Conservation (phyloP, 148 eudicot genomes). For the Limonium bicolor region DNA sequence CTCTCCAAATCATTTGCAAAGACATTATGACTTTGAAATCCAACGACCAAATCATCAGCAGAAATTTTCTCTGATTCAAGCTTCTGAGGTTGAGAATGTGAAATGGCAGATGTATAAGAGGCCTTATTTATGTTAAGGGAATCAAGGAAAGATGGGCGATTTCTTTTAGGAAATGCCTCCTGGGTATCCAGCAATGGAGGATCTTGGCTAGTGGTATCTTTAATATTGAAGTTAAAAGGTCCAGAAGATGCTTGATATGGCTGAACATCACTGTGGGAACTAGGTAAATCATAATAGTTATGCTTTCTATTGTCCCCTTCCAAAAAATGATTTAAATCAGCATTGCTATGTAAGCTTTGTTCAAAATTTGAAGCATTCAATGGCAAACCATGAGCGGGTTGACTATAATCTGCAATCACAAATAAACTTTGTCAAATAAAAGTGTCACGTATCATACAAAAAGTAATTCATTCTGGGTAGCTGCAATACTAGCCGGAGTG, state of each 20-base stretch:
- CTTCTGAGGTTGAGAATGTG: slow-evolving; percentile 23
- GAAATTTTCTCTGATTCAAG: slow-evolving; percentile 13
- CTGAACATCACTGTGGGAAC: slow-evolving; percentile 19
- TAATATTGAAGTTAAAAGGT: slow-evolving; percentile 19
- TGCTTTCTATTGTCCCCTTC: slow-evolving; percentile 27
- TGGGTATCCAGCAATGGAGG: slow-evolving; percentile 19
- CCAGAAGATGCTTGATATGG: slow-evolving; percentile 24
- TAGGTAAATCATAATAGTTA: slow-evolving; percentile 15
- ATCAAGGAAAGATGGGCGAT: slow-evolving; percentile 90
- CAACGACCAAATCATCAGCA: slow-evolving; percentile 9
- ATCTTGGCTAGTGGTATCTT: slow-evolving; percentile 18
- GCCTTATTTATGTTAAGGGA: slow-evolving; percentile 47
- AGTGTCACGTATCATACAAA: background rate
- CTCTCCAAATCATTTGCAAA: slow-evolving; percentile 21
- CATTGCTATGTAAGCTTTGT: slow-evolving; percentile 10
- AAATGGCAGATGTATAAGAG: slow-evolving; percentile 21
- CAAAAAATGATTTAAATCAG: slow-evolving; percentile 10
- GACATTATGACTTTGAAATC: slow-evolving; percentile 19
- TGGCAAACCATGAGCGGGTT: slow-evolving; percentile 8
- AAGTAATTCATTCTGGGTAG: background rate
- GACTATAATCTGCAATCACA: slow-evolving; percentile 22
- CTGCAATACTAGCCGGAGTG: slow-evolving; percentile 21
- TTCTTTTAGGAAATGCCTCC: slow-evolving; percentile 39
- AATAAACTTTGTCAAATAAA: background rate
- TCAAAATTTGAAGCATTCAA: slow-evolving; percentile 15